Evolutionary conservation across 2,329 filamentous ascomycete species (phyloP), one percentile per base, ranked within the genome.

Genomic region (Onygena corvina): DNA sequence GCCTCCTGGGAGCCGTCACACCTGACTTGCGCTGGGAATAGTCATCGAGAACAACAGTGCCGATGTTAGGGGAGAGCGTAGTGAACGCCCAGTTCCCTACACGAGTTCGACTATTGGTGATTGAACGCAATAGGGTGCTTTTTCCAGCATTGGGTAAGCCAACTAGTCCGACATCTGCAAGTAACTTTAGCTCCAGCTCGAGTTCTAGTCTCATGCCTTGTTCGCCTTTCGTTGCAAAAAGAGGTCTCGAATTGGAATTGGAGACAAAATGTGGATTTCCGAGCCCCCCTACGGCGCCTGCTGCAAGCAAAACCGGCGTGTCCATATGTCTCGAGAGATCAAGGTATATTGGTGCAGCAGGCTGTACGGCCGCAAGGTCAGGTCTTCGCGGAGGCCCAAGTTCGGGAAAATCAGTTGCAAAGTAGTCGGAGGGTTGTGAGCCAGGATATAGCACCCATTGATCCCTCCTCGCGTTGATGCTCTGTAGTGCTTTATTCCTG

Each of bases 21-120:
- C 79, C 62, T 4, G 68, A 54, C 1, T 88, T 86, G 0, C 86
- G 79, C 2, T 89, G 87, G 51, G 80, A 81, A 69, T 92, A 79
- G 62, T 89, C 79, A 65, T 98, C 92, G 8, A 98, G 76, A 11
- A 96, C 83, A 4, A 98, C 87, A 0, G 92, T 98, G 46, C 92
- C 92, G 49, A 98, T 93, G 58, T 94, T 95, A 2, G 92, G 92
- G 57, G 89, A 83, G 6, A 98, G 74, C 0, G 92, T 98, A 2
- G 92, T 98, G 64, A 98, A 98, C 7, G 88, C 90, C 92, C 92
- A 98, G 63, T 85, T 82, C 34, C 92, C 92, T 3, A 98, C 81
- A 33, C 92, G 79, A 1, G 92, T 86, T 52, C 88, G 83, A 63
- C 86, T 93, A 64, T 89, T 89, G 59, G 83, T 94, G 58, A 98